Conservation (phyloP, 148 eudicot species). For the Chenopodium quinoa region DNA sequence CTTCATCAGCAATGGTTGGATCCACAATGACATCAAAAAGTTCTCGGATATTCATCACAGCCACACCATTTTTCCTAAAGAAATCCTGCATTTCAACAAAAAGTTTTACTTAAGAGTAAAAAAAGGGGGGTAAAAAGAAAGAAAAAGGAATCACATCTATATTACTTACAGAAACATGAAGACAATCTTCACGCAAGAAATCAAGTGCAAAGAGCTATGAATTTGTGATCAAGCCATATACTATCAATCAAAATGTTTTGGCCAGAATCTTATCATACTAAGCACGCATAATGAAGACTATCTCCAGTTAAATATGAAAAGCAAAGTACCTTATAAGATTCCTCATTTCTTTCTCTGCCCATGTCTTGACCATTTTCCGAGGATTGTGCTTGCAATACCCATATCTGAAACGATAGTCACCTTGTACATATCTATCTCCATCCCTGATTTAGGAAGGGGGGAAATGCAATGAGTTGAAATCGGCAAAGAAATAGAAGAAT, state of each 20-base stretch:
- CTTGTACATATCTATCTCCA: conserved; percentile 90
- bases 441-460: conserved; percentile 45
- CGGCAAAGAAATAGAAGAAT: neutral
- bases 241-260: neutral
- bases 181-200: conserved; percentile 83
- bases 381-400: conserved; percentile 98
- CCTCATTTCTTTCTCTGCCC: conserved; percentile 99
- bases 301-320: neutral
- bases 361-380: conserved; percentile 97
- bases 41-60: conserved; percentile 86
- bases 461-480: neutral
- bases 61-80: conserved; percentile 81
- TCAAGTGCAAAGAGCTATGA: conserved; percentile 43
- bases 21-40: conserved; percentile 92
- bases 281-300: neutral
- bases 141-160: neutral
- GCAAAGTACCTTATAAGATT: conserved; percentile 78
- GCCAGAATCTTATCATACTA: neutral
- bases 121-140: neutral
- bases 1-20: conserved; percentile 70
- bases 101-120: no score
- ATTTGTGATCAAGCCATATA: neutral
- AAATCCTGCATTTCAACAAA: conserved; percentile 59
- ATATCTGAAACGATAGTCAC: conserved; percentile 91
- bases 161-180: conserved; percentile 58